Evolutionary conservation across 2,329 filamentous ascomycete genomes (phyloP).

Genomic region (Nannizziopsis barbatae): DNA sequence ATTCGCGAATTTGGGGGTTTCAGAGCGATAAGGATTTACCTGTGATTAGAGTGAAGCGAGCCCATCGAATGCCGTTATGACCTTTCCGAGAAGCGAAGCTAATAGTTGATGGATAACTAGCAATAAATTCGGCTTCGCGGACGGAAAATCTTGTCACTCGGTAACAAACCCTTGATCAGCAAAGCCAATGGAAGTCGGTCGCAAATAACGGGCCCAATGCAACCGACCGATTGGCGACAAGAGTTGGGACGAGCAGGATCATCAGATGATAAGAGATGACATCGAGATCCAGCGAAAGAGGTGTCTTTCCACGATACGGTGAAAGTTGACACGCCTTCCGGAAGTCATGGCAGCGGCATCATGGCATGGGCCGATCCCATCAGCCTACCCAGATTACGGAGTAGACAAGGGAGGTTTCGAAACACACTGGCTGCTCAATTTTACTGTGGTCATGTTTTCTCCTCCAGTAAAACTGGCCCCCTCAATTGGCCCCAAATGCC

Average conservation of each 20-base stretch:
- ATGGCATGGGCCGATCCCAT: slow-evolving; percentile 1
- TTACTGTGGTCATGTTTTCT: too few species aligned
- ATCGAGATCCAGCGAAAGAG: not conserved
- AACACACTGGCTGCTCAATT: not conserved
- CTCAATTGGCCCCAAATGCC: not conserved
- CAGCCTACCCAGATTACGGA: not conserved
- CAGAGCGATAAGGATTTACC: too few species aligned
- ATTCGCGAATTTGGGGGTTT: too few species aligned
- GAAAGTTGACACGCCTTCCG: not conserved
- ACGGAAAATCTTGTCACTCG: not conserved
- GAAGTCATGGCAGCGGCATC: not conserved
- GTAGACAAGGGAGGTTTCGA: not conserved
- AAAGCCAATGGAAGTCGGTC: not conserved
- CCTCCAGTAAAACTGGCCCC: too few species aligned
- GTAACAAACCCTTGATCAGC: not conserved
- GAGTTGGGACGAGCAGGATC: not conserved
- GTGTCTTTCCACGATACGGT: not conserved
- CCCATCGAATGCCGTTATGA: too few species aligned
- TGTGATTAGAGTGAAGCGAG: too few species aligned
- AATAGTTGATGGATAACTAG: too few species aligned
- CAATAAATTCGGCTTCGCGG: not conserved
- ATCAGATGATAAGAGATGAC: not conserved
- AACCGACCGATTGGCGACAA: slow-evolving; percentile 8
- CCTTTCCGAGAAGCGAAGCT: too few species aligned
- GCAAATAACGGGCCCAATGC: slow-evolving; percentile 1